Base-by-base conservation (phyloP, 2,329 filamentous ascomycete genomes). In the Penicillium rolfsii region DNA sequence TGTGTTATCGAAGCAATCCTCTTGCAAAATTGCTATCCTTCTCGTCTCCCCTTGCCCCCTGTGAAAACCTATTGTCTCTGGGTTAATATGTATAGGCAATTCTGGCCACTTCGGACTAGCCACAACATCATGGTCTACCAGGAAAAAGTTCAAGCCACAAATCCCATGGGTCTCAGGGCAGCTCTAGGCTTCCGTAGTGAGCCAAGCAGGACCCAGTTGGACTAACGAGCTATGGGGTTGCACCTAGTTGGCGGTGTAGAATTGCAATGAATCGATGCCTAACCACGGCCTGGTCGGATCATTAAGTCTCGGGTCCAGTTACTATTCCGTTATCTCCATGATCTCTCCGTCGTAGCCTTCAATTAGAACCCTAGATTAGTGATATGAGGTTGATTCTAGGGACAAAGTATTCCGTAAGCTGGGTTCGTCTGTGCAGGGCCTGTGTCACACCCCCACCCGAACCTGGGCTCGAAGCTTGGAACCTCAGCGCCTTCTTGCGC, bases 371-470 rank as follows among this genome's bases (percentile, higher is more conserved):
- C 3, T 9, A 41, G 14, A 12, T 6, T 9, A 11, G n/a, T 30
- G 26, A 30, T 48, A 28, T 28, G 28, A 52, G 38, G 38, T 28
- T n/a, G 50, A 36, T 53, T 53, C 38, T 28, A 36, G 33, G 33
- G 38, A 38, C 11, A 40, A 36, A 38, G 22, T 38, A 40, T 14
- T 1, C 9, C n/a, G 35, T 36, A 40, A 26, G 50, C 36, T 53
- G 50, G 16, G 49, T 38, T 52, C 30, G 35, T 40, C 22, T 11
- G 33, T 28, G 38, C 38, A 36, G 36, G 50, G 50, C 50, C 50
- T 53, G 50, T 53, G 50, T 53, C 50, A 53, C 50, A 40, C 50
- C 50, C 50, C 50, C 50, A 53, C 50, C 50, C 50, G 22, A 53
- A 53, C 24, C 16, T 40, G 38, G 52, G 52, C 38, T 16, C 52